Evolutionary conservation across 805 yeast species (phyloP).

Genomic region (Yarrowia bubula): DNA sequence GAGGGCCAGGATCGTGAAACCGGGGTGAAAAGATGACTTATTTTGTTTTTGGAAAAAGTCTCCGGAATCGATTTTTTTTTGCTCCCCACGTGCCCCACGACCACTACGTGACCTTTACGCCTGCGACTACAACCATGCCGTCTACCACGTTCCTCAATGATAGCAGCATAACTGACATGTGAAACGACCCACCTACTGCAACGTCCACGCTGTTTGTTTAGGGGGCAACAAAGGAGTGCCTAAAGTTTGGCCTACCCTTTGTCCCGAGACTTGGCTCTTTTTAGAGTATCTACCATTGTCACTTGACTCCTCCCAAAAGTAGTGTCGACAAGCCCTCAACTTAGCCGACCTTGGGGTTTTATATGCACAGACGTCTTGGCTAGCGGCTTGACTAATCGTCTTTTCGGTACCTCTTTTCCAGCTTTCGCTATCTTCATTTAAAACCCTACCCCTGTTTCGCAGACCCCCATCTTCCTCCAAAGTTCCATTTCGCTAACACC

Average conservation of each 20-base stretch:
- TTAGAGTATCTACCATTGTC: slow-evolving; percentile 6
- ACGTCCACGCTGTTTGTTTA: slow-evolving; percentile 5
- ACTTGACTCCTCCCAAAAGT: slow-evolving; percentile 8
- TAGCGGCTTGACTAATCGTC: too few species aligned
- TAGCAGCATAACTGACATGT: slow-evolving; percentile 9
- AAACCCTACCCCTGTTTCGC: neutral
- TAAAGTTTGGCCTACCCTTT: neutral
- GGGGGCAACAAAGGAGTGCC: slow-evolving; percentile 10
- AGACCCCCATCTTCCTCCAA: neutral
- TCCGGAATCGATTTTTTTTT: too few species aligned
- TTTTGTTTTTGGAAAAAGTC: neutral
- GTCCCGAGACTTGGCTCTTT: slow-evolving; percentile 20
- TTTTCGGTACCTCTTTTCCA: neutral
- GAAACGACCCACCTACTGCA: slow-evolving; percentile 22
- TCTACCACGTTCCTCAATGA: neutral
- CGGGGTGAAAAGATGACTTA: neutral
- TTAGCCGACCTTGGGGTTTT: neutral
- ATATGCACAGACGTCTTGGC: too few species aligned
- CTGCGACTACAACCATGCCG: too few species aligned
- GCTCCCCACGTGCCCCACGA: neutral
- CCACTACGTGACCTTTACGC: neutral
- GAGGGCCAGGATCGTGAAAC: neutral
- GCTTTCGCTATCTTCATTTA: neutral
- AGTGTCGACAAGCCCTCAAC: neutral
- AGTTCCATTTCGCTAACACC: slow-evolving; percentile 13